These are phyloP conservation scores for Leccinellum rugosiceps DNA, from an alignment of 768 basidiomycete genomes.

Conservation along the genomic window DNA sequence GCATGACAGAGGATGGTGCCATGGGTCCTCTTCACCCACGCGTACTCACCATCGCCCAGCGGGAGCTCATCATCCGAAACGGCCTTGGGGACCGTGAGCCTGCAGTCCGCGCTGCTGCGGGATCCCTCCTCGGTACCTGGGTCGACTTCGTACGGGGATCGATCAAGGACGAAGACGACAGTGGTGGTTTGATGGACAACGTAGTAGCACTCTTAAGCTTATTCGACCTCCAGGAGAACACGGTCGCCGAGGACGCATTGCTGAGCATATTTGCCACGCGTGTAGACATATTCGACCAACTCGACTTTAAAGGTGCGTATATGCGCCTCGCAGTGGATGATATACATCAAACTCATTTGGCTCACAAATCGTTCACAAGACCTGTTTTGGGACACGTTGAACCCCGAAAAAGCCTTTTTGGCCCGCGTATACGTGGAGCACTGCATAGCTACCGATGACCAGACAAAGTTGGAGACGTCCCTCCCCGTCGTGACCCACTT, in stretches of 20 bases:
- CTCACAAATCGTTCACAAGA: conserved; percentile 40
- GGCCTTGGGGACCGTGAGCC: conserved; percentile 87
- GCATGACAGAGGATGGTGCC: conserved; percentile 29
- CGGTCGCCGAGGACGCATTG: conserved; percentile 72
- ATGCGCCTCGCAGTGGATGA: neutral
- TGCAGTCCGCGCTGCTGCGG: conserved; percentile 68
- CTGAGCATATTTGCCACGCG: conserved; percentile 66
- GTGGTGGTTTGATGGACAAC: conserved; percentile 34
- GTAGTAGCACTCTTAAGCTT: conserved; percentile 49
- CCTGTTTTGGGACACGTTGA: conserved; percentile 64
- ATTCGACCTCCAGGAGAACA: conserved; percentile 57
- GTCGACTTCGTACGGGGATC: conserved; percentile 50
- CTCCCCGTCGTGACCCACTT: conserved; percentile 84
- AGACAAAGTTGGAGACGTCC: conserved; percentile 57
- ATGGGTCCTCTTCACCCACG: conserved; percentile 63
- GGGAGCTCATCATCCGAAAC: conserved; percentile 74
- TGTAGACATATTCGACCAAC: conserved; percentile 59
- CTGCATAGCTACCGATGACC: conserved; percentile 60
- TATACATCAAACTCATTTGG: neutral
- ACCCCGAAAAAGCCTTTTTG: conserved; percentile 76
- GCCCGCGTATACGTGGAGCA: conserved; percentile 81
- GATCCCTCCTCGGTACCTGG: conserved; percentile 72
- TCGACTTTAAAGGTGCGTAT: conserved; percentile 66
- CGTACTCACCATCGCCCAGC: conserved; percentile 63
- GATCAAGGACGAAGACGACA: conserved; percentile 36